phyloP scores from a whole-genome alignment of 352 stramenopile species.

The Phytophthora foliorum region DNA sequence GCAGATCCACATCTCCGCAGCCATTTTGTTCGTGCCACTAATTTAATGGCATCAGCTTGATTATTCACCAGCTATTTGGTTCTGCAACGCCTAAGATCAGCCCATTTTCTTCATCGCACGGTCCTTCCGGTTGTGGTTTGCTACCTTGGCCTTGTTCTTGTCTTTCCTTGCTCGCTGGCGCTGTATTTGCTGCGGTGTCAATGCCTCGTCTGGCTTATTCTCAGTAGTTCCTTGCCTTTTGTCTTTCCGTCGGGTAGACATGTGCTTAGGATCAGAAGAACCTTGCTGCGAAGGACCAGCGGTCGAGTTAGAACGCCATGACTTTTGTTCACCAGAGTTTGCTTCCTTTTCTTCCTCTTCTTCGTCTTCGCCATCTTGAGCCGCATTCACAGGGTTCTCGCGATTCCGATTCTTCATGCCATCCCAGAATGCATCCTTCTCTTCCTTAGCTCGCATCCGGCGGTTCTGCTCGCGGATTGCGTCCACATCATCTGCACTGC shows the following conservation, averaged over 20 bases:
- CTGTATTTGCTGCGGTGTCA: constrained; percentile 50
- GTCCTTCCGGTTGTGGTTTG: constrained; percentile 87
- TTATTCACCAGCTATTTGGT: not conserved
- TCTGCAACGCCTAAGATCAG: constrained; percentile 27
- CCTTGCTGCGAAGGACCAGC: not conserved
- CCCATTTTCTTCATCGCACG: constrained; percentile 85
- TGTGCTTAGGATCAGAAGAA: constrained; percentile 20
- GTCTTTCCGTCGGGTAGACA: constrained; percentile 39
- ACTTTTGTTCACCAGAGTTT: constrained; percentile 15
- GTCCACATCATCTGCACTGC: constrained; percentile 58
- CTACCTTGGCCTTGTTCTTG: constrained; percentile 87
- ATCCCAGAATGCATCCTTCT: constrained; percentile 77
- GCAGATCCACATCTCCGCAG: not conserved
- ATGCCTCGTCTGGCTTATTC: constrained; percentile 34
- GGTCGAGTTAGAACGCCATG: constrained; percentile 2
- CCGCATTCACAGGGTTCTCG: constrained; percentile 15
- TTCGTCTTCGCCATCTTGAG: constrained; percentile 27
- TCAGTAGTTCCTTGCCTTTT: constrained; percentile 26
- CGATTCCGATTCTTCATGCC: constrained; percentile 76
- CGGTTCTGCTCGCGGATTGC: constrained; percentile 67
- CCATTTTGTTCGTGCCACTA: not conserved
- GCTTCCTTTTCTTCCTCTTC: constrained; percentile 38
- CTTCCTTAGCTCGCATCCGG: constrained; percentile 58
- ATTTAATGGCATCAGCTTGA: not conserved
- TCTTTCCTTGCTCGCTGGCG: constrained; percentile 56